A percentile compares a stretch with the other conserved stretches of the same genome.
These are phyloP conservation scores for Fusarium sp. DNA, from an alignment of 2,329 filamentous ascomycete genomes.

Conservation along the genomic window DNA sequence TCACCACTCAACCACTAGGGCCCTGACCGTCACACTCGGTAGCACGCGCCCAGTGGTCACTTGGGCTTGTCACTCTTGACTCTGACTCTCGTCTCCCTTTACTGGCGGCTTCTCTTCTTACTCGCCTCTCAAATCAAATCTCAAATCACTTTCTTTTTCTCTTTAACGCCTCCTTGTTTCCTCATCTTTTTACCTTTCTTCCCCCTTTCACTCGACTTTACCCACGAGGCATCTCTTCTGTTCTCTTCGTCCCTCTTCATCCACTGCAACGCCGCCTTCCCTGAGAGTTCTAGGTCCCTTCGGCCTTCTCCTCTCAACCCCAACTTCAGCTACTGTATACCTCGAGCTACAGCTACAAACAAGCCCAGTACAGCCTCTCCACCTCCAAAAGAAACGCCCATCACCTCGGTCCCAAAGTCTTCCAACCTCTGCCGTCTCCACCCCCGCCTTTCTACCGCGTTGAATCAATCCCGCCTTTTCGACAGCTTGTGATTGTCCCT, in stretches of 20 bases:
- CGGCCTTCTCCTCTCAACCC: constrained; percentile 12
- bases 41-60: constrained; percentile 42
- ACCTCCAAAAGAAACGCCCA: constrained; percentile 24
- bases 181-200: constrained; percentile 24
- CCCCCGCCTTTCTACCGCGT: constrained; percentile 34
- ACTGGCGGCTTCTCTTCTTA: constrained; percentile 6
- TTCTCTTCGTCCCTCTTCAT: not conserved
- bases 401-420: constrained; percentile 28
- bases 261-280: not conserved
- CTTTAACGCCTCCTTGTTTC: constrained; percentile 26
- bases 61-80: constrained; percentile 28
- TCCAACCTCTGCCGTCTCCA: constrained; percentile 16
- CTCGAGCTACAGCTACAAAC: constrained; percentile 28
- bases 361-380: constrained; percentile 15
- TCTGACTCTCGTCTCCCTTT: constrained; percentile 14
- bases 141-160: constrained; percentile 26
- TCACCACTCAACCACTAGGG: not conserved
- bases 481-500: constrained; percentile 23
- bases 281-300: constrained; percentile 11
- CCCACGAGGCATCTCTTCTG: not conserved
- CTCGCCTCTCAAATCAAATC: constrained; percentile 19
- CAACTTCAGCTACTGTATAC: constrained; percentile 5
- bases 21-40: constrained; percentile 32
- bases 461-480: constrained; percentile 22
- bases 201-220: constrained; percentile 1